Evolutionary conservation across 2,329 filamentous ascomycete species (phyloP).

Genomic region (Orbilia ellipsospora): DNA sequence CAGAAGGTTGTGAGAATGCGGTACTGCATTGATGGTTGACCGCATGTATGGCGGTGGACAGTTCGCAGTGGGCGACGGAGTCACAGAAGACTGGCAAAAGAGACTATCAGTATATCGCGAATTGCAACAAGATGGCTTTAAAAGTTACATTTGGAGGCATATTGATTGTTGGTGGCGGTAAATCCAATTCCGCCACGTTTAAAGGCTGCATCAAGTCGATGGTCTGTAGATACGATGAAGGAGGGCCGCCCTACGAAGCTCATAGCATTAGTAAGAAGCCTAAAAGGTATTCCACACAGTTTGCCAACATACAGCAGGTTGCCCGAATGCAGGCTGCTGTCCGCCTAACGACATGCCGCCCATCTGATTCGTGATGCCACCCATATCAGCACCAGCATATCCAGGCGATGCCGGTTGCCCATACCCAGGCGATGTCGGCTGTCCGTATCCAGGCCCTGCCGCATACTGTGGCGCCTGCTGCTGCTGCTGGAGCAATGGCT

Average conservation of each 20-base stretch:
- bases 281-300: too few relatives aligned
- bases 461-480: constrained; percentile 32
- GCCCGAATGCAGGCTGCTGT: constrained; percentile 63
- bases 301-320: constrained; percentile 64
- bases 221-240: constrained; percentile 49
- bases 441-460: background rate
- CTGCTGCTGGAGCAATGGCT: constrained; percentile 59
- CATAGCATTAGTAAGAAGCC: constrained; percentile 23
- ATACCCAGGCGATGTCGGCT: background rate
- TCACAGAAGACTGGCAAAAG: constrained; percentile 63
- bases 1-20: constrained; percentile 88
- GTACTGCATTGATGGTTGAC: constrained; percentile 92
- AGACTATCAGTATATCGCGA: constrained; percentile 40
- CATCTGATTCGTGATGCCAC: constrained; percentile 84
- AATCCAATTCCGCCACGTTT: constrained; percentile 90
- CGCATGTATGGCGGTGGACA: constrained; percentile 93
- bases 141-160: constrained; percentile 81
- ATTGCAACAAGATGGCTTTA: background rate
- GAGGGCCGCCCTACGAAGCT: constrained; percentile 25
- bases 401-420: constrained; percentile 65
- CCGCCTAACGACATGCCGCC: constrained; percentile 77
- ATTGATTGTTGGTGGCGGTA: constrained; percentile 89
- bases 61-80: constrained; percentile 88
- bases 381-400: constrained; percentile 70
- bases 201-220: constrained; percentile 91